These are phyloP conservation scores for Pichia insulana DNA, from an alignment of 805 yeast genomes.

Conservation along the genomic window DNA sequence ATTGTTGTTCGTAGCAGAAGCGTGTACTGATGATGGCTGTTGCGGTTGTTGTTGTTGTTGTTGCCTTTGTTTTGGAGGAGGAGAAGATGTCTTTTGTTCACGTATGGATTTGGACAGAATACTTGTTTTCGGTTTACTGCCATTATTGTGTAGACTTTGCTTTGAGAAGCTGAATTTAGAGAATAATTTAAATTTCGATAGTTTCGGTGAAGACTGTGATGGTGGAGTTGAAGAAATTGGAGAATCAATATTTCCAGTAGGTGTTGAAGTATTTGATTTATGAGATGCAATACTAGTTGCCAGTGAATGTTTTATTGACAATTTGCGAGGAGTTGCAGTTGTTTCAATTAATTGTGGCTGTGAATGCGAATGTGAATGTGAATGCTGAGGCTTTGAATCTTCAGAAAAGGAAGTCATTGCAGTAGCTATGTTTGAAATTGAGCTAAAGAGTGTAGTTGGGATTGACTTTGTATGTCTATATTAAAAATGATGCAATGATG, in stretches of 20 bases:
- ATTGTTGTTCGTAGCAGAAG: not conserved
- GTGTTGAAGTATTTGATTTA: too few relatives aligned
- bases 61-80: not conserved
- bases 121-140: constrained; percentile 11
- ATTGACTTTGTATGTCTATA: too few relatives aligned
- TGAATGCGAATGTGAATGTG: too few relatives aligned
- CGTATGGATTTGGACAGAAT: constrained; percentile 18
- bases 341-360: too few relatives aligned
- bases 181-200: constrained; percentile 12
- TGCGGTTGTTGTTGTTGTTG: not conserved
- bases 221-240: not conserved
- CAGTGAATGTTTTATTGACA: not conserved
- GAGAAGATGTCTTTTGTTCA: constrained; percentile 4
- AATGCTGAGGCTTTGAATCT: too few relatives aligned
- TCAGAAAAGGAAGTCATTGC: too few relatives aligned
- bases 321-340: too few relatives aligned
- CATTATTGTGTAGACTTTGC: constrained; percentile 14
- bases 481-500: too few relatives aligned
- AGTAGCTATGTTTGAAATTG: too few relatives aligned
- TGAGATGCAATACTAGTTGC: not conserved
- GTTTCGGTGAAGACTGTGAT: not conserved
- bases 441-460: too few relatives aligned
- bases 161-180: constrained; percentile 24
- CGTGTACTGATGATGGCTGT: not conserved
- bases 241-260: not conserved